Evolutionary conservation across 73 alveolate species (phyloP), one percentile per base, ranked within the genome.

Genomic region (Effrenium voratum): DNA sequence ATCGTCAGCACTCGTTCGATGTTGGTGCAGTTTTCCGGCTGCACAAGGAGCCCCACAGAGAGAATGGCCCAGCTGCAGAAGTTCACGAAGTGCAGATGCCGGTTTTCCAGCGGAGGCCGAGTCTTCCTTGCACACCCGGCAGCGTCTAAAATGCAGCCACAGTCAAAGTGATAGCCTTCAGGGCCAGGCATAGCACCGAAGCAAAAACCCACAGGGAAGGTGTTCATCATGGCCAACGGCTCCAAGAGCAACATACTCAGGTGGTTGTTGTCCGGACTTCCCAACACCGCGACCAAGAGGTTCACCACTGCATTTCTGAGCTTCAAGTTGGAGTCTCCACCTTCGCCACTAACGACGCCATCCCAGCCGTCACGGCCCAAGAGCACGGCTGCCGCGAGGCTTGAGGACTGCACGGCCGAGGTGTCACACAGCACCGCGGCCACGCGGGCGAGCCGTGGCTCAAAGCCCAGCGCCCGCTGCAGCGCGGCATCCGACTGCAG

Each of bases 301-400:
- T 87, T 87, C 68, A 87, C 66, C 60, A 87, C 55, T 28, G 95
- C 38, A 38, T 87, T 66, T 68, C 46, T 38, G 72, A 87, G 43
- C 43, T 63, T 44, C 94, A 59, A 82, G 55, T 55, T 55, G 63
- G 41, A 34, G 13, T 19, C 77, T 19, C 44, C 94, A 59, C 46
- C 34, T 59, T 49, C 95, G n/a, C 70, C 95, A n/a, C n/a, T n/a
- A n/a, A n/a, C n/a, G 34, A 49, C 84, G 30, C 38, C 24, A 24
- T 87, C 95, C 95, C 95, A 87, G 84, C 45, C 57, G 49, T 87
- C 95, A 16, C 94, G 94, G 0, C 95, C 95, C 83, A 87, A 41
- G 4, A 87, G 52, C 72, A 87, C 84, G 5, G 84, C 84, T 12
- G 95, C 95, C 19, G 45, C 84, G 36, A 87, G 57, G 40, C 70